These are phyloP conservation scores for Beauveria scarabaeidicola DNA, from an alignment of 2,329 filamentous ascomycete genomes.

Conservation along the genomic window DNA sequence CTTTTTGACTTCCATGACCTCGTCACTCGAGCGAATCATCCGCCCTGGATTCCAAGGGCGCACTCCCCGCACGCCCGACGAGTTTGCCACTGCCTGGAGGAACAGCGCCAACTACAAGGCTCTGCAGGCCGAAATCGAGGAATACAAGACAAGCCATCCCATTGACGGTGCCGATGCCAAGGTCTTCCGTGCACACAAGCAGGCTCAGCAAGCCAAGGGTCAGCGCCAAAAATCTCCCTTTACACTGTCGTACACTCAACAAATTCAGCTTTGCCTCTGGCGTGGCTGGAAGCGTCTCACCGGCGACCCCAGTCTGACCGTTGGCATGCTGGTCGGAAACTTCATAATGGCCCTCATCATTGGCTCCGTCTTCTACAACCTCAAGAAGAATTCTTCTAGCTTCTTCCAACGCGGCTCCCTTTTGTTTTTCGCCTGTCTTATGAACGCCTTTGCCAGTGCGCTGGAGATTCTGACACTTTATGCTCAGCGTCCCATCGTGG, in stretches of 20 bases:
- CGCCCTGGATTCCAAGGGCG: slow-evolving; percentile 47
- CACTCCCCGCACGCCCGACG: slow-evolving; percentile 51
- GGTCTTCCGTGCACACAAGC: slow-evolving; percentile 46
- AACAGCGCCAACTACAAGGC: slow-evolving; percentile 41
- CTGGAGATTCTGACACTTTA: slow-evolving; percentile 83
- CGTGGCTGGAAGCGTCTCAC: slow-evolving; percentile 70
- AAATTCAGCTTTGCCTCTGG: slow-evolving; percentile 70
- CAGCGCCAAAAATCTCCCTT: slow-evolving; percentile 67
- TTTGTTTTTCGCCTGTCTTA: slow-evolving; percentile 78
- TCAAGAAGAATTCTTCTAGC: slow-evolving; percentile 54
- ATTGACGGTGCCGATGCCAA: slow-evolving; percentile 48
- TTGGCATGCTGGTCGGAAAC: slow-evolving; percentile 64
- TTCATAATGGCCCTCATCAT: slow-evolving; percentile 58
- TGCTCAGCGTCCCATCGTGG: slow-evolving; percentile 81
- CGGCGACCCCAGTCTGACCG: slow-evolving; percentile 67
- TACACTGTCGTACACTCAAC: slow-evolving; percentile 68
- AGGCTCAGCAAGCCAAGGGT: slow-evolving; percentile 46
- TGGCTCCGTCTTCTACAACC: slow-evolving; percentile 72
- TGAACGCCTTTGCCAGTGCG: slow-evolving; percentile 76
- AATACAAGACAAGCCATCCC: slow-evolving; percentile 45
- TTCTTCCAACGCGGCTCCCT: slow-evolving; percentile 75
- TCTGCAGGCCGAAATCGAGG: slow-evolving; percentile 46
- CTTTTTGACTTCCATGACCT: slow-evolving; percentile 64
- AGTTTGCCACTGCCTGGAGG: slow-evolving; percentile 52
- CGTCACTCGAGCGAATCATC: slow-evolving; percentile 45